These are phyloP conservation scores for Lodderomyces jiufengensis DNA, from an alignment of 1,139 yeast species.

Conservation along the genomic window DNA sequence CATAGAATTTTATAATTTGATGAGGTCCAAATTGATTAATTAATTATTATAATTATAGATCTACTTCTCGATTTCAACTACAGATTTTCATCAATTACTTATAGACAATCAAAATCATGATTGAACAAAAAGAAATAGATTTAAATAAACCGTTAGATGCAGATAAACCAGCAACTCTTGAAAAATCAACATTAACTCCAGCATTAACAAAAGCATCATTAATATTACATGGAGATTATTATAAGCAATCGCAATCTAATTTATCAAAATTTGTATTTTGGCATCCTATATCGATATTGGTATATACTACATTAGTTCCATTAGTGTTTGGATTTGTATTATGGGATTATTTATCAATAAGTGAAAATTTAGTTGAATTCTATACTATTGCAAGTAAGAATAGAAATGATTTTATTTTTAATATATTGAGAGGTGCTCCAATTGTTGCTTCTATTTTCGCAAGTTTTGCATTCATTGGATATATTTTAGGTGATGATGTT, in stretches of 20 bases:
- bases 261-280: conserved; percentile 48
- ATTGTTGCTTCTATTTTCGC: conserved; percentile 21
- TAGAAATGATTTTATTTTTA: conserved; percentile 26
- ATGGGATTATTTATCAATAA: conserved; percentile 34
- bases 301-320: conserved; percentile 20
- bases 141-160: conserved; percentile 53
- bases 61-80: no score
- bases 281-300: conserved; percentile 40
- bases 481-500: conserved; percentile 43
- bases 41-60: no score
- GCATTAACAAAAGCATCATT: conserved; percentile 57
- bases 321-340: conserved; percentile 21
- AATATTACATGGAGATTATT: conserved; percentile 61
- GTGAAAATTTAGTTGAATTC: conserved; percentile 38
- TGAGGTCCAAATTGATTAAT: no score
- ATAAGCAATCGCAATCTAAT: conserved; percentile 52
- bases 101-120: conserved; percentile 22
- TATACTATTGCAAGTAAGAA: conserved; percentile 15
- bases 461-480: conserved; percentile 23
- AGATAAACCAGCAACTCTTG: conserved; percentile 48
- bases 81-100: no score
- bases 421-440: conserved; percentile 27
- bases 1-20: no score
- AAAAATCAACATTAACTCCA: conserved; percentile 45
- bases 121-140: conserved; percentile 44